Conservation (phyloP, 2,329 filamentous ascomycete genomes). For the Ploettnerulaceae sp. region DNA sequence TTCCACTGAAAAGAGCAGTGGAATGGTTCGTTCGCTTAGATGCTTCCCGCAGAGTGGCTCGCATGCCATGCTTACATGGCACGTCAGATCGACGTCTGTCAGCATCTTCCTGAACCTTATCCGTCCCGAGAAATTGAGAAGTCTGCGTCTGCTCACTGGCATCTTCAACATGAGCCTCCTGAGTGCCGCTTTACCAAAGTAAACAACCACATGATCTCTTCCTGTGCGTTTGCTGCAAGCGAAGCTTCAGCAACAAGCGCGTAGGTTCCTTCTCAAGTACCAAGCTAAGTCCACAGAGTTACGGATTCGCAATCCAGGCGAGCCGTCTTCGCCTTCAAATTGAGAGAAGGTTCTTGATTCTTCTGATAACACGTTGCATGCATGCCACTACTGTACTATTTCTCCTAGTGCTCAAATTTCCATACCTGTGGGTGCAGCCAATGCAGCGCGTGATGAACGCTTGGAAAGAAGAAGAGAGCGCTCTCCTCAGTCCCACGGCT, state of each 20-base stretch:
- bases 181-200: constrained; percentile 10
- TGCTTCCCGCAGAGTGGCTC: neutral
- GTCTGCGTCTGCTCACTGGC: neutral
- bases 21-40: neutral
- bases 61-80: neutral
- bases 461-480: neutral
- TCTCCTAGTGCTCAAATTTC: neutral
- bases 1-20: neutral
- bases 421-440: neutral
- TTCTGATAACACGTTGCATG: constrained; percentile 1
- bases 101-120: neutral
- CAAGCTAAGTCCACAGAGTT: constrained; percentile 6
- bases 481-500: neutral
- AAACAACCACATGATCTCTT: constrained; percentile 11
- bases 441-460: neutral
- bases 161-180: constrained; percentile 9
- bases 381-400: constrained; percentile 6
- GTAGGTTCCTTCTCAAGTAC: constrained; percentile 6
- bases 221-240: neutral
- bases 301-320: neutral
- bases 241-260: constrained; percentile 3
- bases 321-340: neutral
- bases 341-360: constrained; percentile 2
- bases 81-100: neutral
- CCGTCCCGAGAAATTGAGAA: constrained; percentile 4